These are phyloP conservation scores for Phytopythium kandeliae DNA, from an alignment of 352 stramenopile genomes.

Conservation along the genomic window DNA sequence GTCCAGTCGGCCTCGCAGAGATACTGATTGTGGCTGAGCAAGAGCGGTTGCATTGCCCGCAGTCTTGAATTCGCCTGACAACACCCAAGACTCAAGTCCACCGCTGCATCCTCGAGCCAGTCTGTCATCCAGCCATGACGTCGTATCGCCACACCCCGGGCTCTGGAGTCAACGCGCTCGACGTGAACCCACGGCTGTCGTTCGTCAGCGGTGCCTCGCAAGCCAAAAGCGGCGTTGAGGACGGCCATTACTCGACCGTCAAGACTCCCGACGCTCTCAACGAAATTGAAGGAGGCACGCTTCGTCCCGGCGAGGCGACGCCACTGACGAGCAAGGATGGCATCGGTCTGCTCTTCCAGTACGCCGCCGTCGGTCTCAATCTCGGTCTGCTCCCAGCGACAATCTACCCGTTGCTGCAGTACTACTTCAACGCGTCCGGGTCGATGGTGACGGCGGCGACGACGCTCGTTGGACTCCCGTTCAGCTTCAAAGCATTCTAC, in stretches of 20 bases:
- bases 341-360: constrained; percentile 46
- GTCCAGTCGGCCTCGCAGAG: no score
- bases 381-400: constrained; percentile 34
- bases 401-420: constrained; percentile 47
- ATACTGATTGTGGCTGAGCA: no score
- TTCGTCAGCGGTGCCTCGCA: constrained; percentile 20
- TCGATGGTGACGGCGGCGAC: constrained; percentile 18
- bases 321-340: constrained; percentile 21
- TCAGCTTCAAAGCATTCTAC: no score
- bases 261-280: constrained; percentile 22
- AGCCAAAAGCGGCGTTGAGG: constrained; percentile 17
- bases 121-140: no score
- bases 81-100: no score
- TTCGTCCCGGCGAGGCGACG: constrained; percentile 31
- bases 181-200: constrained; percentile 21
- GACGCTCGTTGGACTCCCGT: constrained; percentile 31
- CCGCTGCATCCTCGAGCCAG: no score
- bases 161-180: no score
- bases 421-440: constrained; percentile 42
- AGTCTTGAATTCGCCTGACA: no score
- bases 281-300: constrained; percentile 30
- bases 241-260: constrained; percentile 20
- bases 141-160: no score
- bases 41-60: no score
- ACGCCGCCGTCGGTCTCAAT: constrained; percentile 42